Base-by-base conservation (phyloP, 2,329 filamentous ascomycete species). In the Ceratocystis papillata region DNA sequence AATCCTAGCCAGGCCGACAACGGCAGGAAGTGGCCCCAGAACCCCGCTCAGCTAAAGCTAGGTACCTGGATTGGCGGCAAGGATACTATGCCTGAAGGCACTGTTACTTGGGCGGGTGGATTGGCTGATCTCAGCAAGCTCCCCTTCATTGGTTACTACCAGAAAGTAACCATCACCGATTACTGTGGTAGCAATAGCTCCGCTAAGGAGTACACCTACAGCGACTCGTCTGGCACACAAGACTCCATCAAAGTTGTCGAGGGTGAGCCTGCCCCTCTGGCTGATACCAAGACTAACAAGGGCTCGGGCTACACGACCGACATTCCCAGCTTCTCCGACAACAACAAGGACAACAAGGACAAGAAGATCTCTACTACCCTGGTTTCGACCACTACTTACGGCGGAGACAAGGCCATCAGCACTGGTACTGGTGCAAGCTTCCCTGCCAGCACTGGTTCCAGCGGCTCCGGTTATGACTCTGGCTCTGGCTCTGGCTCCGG, bases 31-130 rank as follows among this genome's bases (percentile, higher is more conserved):
- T 90, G 81, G 75, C 87, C 87, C 1, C 87, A 89, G 75, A 87
- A 85, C 0, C 87, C 87, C 8, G 87, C 86, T 81, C 81, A 82
- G 65, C 73, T 87, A 70, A 85, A 85, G 77, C 76, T 87, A 62
- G 83, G 85, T 63, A 80, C 80, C 69, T 84, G 81, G 78, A 75
- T 80, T 57, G 80, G 76, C 25, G 81, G 80, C 70, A 76, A 77
- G 64, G 74, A 76, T 3, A 72, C 78, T 70, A 74, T 80, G 70
- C 74, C 79, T n/a, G 68, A 76, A 68, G 85, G 86, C 61, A 87
- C 84, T 28, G 79, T 87, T 67, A 73, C 82, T 65, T 89, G 87
- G 87, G 86, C 86, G 59, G 86, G 86, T 61, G 87, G 87, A 66
- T 85, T 86, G 72, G 71, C 81, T 70, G 75, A 83, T 73, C 83